Base-by-base conservation (phyloP, 345 rosid genomes). In the Aquilaria yunnanensis region DNA sequence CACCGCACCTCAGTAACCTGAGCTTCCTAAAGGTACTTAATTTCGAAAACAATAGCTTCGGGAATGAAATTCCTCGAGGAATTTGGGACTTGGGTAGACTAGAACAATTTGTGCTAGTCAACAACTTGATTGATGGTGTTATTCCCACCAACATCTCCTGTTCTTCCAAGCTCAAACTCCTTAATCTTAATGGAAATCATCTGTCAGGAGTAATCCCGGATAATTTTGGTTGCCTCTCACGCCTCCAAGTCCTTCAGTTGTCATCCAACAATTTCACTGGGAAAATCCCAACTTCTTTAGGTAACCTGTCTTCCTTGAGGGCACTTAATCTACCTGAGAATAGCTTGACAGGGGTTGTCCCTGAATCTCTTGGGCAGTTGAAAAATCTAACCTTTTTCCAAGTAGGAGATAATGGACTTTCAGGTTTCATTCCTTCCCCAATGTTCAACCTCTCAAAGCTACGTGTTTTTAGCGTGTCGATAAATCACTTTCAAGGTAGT, bases 1-100 rank as follows among this genome's bases (percentile, higher is more conserved):
- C 73, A 2, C 70, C 70, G 9, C 29, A 47, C 34, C 31, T 70
- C 6, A 71, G 78, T 57, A 74, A 74, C 14, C 71, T 70, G 32
- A 48, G 64, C 59, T 70, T 74, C 59, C 70, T 69, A 1, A 46
- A 31, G 45, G 32, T 33, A 32, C 14, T 73, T 49, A 2, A 46
- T 47, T 53, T 69, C 0, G 12, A 0, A 16, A 12, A 50, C 67
- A 64, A 68, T 47, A 16, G 5, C 32, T 52, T 65, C 57, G 2
- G 0, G 11, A 60, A 64, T 61, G 31, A 13, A 14, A 61, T 75
- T 34, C 69, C 75, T 9, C 51, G 12, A 1, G 62, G 72, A 54
- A 4, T 74, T 0, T 63, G 72, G n/a, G 32, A 32, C 5, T 41
- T 78, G 33, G 3, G 7, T 3, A n/a, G 51, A 45, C 54, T 75